Percentiles rank a stretch among this genome's conserved stretches.
Conservation (phyloP, 139 green algal species). For the Pleodorina starrii region DNA sequence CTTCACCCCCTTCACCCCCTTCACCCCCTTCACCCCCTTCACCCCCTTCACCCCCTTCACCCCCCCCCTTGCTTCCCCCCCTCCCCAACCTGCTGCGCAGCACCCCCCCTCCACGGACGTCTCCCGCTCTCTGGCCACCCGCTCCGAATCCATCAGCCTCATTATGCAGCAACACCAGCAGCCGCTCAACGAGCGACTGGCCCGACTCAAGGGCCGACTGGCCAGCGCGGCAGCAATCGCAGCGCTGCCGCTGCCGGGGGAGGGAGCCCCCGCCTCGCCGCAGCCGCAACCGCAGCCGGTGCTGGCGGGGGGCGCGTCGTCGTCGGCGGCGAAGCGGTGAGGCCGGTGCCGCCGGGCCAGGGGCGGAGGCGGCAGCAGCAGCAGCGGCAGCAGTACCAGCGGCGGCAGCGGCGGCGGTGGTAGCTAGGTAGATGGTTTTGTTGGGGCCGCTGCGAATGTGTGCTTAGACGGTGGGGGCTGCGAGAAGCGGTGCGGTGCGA, state of each 20-base stretch:
- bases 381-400: too few relatives aligned
- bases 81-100: neutral
- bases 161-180: neutral
- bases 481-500: too few relatives aligned
- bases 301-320: neutral
- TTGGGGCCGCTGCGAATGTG: too few relatives aligned
- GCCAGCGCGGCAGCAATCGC: slow-evolving; percentile 5
- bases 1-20: too few relatives aligned
- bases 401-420: too few relatives aligned
- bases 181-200: slow-evolving; percentile 43
- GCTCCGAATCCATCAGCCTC: neutral
- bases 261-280: neutral
- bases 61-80: neutral
- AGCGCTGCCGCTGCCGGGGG: slow-evolving; percentile 13
- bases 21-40: neutral
- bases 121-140: neutral
- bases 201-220: slow-evolving; percentile 28
- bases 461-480: too few relatives aligned
- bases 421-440: too few relatives aligned
- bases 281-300: neutral
- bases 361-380: too few relatives aligned
- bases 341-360: too few relatives aligned
- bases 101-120: neutral
- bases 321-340: neutral
- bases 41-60: neutral